These are phyloP conservation scores for Trebouxia sp. DNA, from an alignment of 139 green algal species.

Conservation along the genomic window DNA sequence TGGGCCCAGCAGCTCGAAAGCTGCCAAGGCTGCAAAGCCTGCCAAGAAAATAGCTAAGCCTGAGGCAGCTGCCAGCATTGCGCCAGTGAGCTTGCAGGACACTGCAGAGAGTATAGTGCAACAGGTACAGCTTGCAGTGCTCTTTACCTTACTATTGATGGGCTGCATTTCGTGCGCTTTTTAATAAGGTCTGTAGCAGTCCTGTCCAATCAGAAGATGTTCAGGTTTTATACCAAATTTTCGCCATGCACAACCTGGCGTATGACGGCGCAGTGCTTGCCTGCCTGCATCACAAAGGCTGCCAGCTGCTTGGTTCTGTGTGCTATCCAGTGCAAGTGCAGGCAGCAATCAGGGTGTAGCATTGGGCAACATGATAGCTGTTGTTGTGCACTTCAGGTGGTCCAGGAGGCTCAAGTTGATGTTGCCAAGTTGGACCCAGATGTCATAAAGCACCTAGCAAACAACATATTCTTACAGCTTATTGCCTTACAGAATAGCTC, in stretches of 20 bases:
- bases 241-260: too few species aligned
- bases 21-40: background rate
- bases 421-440: background rate
- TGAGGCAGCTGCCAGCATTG: background rate
- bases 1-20: background rate
- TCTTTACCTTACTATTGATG: too few species aligned
- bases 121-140: background rate
- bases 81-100: background rate
- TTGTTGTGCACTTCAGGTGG: background rate
- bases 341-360: background rate
- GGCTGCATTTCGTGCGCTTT: too few species aligned
- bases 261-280: too few species aligned
- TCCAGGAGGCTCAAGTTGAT: background rate
- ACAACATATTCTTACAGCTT: constrained; percentile 59
- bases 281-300: too few species aligned
- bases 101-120: background rate
- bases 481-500: constrained; percentile 63
- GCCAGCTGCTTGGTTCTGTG: too few species aligned
- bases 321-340: too few species aligned
- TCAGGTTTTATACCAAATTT: too few species aligned
- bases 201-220: too few species aligned
- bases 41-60: background rate
- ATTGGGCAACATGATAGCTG: background rate
- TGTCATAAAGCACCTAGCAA: background rate
- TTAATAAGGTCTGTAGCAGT: too few species aligned